phyloP scores from a whole-genome alignment of 2,329 filamentous ascomycete species.

The Fusarium nisikadoi region DNA sequence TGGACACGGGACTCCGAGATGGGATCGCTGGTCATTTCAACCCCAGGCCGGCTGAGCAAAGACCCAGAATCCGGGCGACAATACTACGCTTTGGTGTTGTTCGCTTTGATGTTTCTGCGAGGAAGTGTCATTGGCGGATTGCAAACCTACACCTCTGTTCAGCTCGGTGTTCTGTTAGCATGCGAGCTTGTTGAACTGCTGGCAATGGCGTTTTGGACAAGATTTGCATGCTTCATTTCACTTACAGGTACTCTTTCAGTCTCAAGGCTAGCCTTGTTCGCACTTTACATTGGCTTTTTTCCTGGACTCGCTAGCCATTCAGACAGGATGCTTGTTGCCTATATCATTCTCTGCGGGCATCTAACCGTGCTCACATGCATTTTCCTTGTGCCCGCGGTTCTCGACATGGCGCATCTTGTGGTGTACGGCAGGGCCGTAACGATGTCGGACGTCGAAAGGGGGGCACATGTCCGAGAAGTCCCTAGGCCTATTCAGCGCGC shows the following conservation, averaged over 20 bases:
- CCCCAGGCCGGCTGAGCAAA: no score
- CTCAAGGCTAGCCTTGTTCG: slow-evolving; percentile 1
- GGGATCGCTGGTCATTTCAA: slow-evolving; percentile 3
- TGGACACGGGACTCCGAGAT: slow-evolving; percentile 5
- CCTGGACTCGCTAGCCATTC: neutral
- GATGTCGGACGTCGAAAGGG: neutral
- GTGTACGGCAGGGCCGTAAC: neutral
- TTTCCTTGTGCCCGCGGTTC: neutral
- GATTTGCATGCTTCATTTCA: neutral
- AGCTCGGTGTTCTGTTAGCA: slow-evolving; percentile 15
- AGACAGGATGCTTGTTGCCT: neutral
- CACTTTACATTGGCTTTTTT: slow-evolving; percentile 11
- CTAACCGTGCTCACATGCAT: neutral
- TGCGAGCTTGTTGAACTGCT: slow-evolving; percentile 22
- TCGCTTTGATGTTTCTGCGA: slow-evolving; percentile 24
- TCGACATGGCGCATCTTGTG: neutral
- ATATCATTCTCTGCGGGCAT: slow-evolving; percentile 17
- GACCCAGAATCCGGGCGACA: neutral
- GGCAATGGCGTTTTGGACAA: neutral
- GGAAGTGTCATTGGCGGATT: slow-evolving; percentile 27
- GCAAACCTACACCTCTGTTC: slow-evolving; percentile 3
- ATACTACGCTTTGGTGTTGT: slow-evolving; percentile 10
- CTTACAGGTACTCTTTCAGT: neutral
- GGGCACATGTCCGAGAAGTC: neutral
- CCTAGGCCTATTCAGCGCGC: fast-evolving